Percentiles rank a stretch among this genome's conserved stretches.
Evolutionary conservation across 495 filamentous ascomycete genomes (phyloP).

Genomic region (Staphylotrichum tortipilum): DNA sequence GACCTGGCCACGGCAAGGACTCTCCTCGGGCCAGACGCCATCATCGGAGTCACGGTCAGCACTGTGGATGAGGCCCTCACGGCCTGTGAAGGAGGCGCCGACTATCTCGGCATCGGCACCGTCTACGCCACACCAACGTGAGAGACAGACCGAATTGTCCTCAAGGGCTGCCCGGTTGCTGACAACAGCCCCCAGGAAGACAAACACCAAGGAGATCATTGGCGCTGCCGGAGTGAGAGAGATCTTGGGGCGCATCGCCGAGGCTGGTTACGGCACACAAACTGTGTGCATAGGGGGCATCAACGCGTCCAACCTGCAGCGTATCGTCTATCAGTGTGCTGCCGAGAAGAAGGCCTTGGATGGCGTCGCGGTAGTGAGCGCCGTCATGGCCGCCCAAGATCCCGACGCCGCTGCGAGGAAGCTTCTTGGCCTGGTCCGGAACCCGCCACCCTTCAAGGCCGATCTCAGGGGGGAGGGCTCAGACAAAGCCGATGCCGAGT

Average conservation of each 20-base stretch:
- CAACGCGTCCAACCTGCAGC: conserved; percentile 66
- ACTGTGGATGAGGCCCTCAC: conserved; percentile 56
- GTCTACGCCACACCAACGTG: conserved; percentile 79
- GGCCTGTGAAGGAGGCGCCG: conserved; percentile 63
- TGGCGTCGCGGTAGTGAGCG: conserved; percentile 84
- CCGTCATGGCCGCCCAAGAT: conserved; percentile 65
- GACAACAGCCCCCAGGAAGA: conserved; percentile 39
- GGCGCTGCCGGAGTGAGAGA: conserved; percentile 66
- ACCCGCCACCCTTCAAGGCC: conserved; percentile 47
- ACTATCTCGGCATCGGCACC: conserved; percentile 85
- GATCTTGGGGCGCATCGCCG: conserved; percentile 54
- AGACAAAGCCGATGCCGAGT: conserved; percentile 41
- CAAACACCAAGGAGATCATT: conserved; percentile 73
- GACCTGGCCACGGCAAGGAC: conserved; percentile 57
- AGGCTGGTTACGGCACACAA: conserved; percentile 23
- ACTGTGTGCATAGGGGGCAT: conserved; percentile 86
- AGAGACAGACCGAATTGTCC: conserved; percentile 5
- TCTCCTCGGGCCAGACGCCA: conserved; percentile 60
- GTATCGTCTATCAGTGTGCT: conserved; percentile 59
- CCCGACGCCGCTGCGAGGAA: conserved; percentile 51
- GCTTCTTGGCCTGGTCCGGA: conserved; percentile 41
- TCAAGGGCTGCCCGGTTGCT: background rate
- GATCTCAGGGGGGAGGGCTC: conserved; percentile 46
- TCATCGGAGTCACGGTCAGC: conserved; percentile 63
- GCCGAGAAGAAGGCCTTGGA: conserved; percentile 47